Base-by-base conservation (phyloP, 495 filamentous ascomycete genomes). In the Aspergillus haitiensis region DNA sequence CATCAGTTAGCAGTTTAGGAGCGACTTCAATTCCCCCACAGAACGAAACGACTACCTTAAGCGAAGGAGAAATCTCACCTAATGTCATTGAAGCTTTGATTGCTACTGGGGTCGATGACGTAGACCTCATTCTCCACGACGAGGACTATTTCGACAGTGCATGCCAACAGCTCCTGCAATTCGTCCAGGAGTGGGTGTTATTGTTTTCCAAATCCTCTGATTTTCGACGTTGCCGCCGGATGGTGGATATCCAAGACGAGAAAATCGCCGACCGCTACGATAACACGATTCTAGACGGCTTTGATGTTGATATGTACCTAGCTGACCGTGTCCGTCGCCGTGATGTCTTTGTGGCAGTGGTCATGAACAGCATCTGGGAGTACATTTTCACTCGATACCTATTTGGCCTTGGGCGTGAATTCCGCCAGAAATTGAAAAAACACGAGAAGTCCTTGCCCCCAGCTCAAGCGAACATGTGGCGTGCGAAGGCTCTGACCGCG, bases 331-430 rank as follows among this genome's bases (percentile, higher is more conserved):
- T 94, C 52, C 84, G 84, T 59, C 86, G 94, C 54, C 85, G 92
- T 36, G 91, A 97, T 74, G 88, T 97, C 35, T 95, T 98, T 76
- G 96, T 97, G 89, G 92, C 90, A 27, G 89, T 98, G 64, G 87
- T 92, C 62, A 98, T 97, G 92, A 92, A 86, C 47, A 96, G 98
- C 90, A 85, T 98, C 35, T 97, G 91, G 91, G 93, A 98, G 69
- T 96, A 90, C 67, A 86, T 98, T 69, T 98, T 98, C 73, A 96
- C 92, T 11, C 87, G 95, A 56, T 98, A 98, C 69, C 85, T 98
- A 39, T 98, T 98, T 68, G 94, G 95, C 61, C 93, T 98, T 90
- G 93, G 97, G 74, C 84, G 92, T 53, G 93, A 97, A 69, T 92
- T 98, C 68, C 88, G 94, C 32, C 93, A 97, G 73, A 97, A 96